Base-by-base conservation (phyloP, 2,329 filamentous ascomycete species). In the Calonectria henricotiae region DNA sequence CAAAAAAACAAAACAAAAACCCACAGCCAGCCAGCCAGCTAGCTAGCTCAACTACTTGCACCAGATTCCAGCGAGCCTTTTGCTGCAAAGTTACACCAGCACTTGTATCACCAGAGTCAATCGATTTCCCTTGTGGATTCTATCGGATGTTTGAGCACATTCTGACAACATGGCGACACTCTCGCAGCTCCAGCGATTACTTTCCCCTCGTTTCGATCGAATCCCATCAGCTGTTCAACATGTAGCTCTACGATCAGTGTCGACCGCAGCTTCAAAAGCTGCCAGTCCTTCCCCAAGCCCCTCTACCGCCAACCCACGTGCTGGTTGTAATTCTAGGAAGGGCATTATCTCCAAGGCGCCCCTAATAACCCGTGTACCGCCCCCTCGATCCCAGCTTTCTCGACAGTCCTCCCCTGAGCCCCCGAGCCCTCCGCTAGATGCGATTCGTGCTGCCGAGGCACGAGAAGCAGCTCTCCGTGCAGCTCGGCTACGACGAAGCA, bases 391-490 rank as follows among this genome's bases (percentile, higher is more conserved):
- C 20, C 37, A 35, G 13, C n/a, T 20, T 20, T 37, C 20, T 3
- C 30, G 46, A n/a, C 27, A 44, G 44, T 23, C 32, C 32, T 25
- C 60, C 15, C 1, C 67, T 27, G 51, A 49, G 32, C 30, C 62
- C 17, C 54, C 54, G 32, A 49, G 39, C 17, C 54, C 49, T n/a
- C 43, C 39, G 4, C 49, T 68, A 12, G 70, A 72, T 1, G 74
- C 75, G 12, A 64, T 78, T 17, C 71, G 72, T 23, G 65, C 69
- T 4, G 76, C 75, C 9, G 75, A 78, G 27, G 71, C 62, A 7
- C 75, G 75, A 15, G 76, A 77, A 12, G 68, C 74, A 2, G 70
- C 75, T 9, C 70, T 79, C 1, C 73, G 75, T 11, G 74, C 74
- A 12, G 78, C 75, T 3, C 74, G 74, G 0, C 47, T 75, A 49